phyloP scores from a whole-genome alignment of 371 early-diverging fungal species.

The Umbelopsis sp. region DNA sequence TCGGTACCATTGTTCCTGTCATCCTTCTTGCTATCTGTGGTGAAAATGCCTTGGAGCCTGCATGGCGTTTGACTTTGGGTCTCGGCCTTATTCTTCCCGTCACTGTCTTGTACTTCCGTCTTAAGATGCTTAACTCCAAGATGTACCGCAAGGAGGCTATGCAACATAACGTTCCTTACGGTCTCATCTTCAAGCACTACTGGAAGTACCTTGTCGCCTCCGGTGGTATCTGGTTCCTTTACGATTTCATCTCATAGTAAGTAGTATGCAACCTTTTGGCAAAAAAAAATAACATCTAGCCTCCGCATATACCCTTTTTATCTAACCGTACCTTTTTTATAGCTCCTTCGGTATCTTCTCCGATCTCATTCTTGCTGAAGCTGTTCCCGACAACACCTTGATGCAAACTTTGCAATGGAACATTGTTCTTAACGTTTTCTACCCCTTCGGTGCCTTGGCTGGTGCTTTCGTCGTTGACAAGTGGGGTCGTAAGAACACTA shows the following conservation, averaged over 20 bases:
- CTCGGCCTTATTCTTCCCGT: slow-evolving; percentile 54
- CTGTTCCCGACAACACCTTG: slow-evolving; percentile 29
- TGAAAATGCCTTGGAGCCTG: slow-evolving; percentile 38
- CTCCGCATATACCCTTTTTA: background rate
- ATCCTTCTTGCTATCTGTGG: slow-evolving; percentile 48
- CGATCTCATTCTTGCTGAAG: slow-evolving; percentile 32
- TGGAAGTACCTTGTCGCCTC: slow-evolving; percentile 59
- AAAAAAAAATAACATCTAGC: background rate
- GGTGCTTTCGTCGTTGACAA: slow-evolving; percentile 54
- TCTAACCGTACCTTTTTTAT: background rate
- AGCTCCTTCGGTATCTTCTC: slow-evolving; percentile 58
- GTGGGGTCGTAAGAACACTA: slow-evolving; percentile 54
- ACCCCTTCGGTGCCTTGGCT: slow-evolving; percentile 52
- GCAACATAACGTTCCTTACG: slow-evolving; percentile 53
- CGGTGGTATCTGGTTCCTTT: slow-evolving; percentile 65
- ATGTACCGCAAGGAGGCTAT: slow-evolving; percentile 54
- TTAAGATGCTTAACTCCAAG: slow-evolving; percentile 58
- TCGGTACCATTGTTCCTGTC: slow-evolving; percentile 52
- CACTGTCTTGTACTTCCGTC: slow-evolving; percentile 57
- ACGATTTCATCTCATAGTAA: slow-evolving; percentile 57
- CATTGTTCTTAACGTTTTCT: slow-evolving; percentile 55
- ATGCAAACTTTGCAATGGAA: slow-evolving; percentile 50
- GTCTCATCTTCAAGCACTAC: slow-evolving; percentile 55
- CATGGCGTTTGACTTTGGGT: slow-evolving; percentile 56
- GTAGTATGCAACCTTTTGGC: background rate